Evolutionary conservation across 371 early-diverging fungal species (phyloP), one percentile per base, ranked within the genome.

Genomic region (Choanephora cucurbitarum): DNA sequence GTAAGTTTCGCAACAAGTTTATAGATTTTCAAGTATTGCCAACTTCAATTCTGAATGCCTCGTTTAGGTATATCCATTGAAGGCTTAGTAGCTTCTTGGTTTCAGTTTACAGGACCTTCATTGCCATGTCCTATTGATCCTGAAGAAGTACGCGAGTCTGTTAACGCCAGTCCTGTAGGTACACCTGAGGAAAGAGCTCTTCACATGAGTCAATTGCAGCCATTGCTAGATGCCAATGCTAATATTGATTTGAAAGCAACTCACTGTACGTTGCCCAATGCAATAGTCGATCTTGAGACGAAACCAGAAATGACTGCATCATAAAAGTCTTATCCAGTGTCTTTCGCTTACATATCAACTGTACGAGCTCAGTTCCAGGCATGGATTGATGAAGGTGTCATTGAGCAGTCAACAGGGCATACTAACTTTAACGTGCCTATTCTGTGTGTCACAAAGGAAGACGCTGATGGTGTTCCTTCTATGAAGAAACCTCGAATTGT

Each of bases 91-190:
- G 0, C 44, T 7, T 44, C 46, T 24, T 17, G 37, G 28, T 54
- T 54, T 21, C 33, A 32, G 9, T 17, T 17, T 21, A 24, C n/a
- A 5, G 33, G 22, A 18, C 2, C 3, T 34, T 24, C 23, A 22
- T 17, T 28, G 10, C 40, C 48, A 18, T 8, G 19, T 6, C 55
- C 41, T 47, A 48, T 55, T 40, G 55, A 47, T 47, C 48, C 55
- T 45, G 17, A 17, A 8, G 51, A 32, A 2, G 42, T 51, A 5
- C 6, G 41, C 15, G 13, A 23, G 1, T 24, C 39, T 21, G 42
- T 41, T 17, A 2, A n/a, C 9, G 17, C 5, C 24, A 28, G 13
- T 5, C 41, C 28, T 24, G 10, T 24, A 1, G 23, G 24, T 17
- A 15, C 40, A 15, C 19, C 37, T 19, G 28, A n/a, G 0, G 28